Evolutionary conservation across 257 asterid genomes (phyloP), one percentile per base, ranked within the genome.

Genomic region (Mentha longifolia): DNA sequence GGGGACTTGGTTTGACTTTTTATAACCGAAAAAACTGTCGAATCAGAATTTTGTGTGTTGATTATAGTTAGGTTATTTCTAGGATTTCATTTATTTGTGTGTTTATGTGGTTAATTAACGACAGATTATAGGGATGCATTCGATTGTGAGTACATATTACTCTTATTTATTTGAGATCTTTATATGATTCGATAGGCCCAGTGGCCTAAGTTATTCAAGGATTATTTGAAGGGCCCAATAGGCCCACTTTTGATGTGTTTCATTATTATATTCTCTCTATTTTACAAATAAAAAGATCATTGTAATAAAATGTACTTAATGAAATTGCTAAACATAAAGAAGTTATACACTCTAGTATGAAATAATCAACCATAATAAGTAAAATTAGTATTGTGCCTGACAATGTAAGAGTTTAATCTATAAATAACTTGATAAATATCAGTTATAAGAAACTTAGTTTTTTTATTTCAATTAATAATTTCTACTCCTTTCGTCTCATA

Each of bases 81-180:
- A 42, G 67, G 39, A 56, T 28, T 68, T 25, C 43, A 54, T 16
- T 71, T 46, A 15, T 71, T 52, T 70, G 42, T 65, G 75, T 71
- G 56, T 25, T 16, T 9, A 39, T 17, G 33, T 33, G 20, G 20
- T 55, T 14, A 6, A 30, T 25, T 28, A 6, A 25, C 6, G 15
- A n/a, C 31, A 57, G 42, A 50, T 22, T 9, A 8, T 37, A 67
- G 43, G 37, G 39, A 37, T 67, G 15, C 17, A 30, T 31, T n/a
- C 13, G 57, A 61, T 13, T 17, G 55, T 54, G n/a, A 49, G 55
- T 49, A n/a, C 16, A 49, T 6, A 49, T n/a, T 49, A n/a, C 22
- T 49, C 22, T 49, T 49, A 49, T 49, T 49, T 49, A 49, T 45
- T n/a, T 49, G 6, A 49, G 17, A 46, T 46, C 51, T 14, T 13